These are phyloP conservation scores for Claviceps spartinae DNA, from an alignment of 2,329 filamentous ascomycete genomes.

Conservation along the genomic window DNA sequence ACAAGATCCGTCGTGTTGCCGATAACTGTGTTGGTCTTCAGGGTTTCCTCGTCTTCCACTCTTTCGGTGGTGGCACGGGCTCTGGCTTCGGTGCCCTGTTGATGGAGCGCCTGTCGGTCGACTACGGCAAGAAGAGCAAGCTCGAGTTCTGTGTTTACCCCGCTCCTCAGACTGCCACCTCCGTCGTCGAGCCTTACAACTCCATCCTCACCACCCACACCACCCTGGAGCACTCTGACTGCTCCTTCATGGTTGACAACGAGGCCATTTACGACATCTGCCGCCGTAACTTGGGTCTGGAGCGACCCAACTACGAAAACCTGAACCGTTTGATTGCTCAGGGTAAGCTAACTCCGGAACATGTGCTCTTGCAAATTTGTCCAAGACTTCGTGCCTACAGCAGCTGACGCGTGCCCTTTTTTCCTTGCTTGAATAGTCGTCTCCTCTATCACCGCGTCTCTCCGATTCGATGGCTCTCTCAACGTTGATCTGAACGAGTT, in stretches of 20 bases:
- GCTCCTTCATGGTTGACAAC: constrained; percentile 99
- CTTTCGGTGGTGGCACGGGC: constrained; percentile 95
- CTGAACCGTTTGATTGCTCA: constrained; percentile 97
- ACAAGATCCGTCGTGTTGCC: constrained; percentile 94
- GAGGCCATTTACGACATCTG: constrained; percentile 99
- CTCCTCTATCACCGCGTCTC: constrained; percentile 94
- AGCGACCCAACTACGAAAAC: constrained; percentile 97
- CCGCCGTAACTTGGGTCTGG: constrained; percentile 90
- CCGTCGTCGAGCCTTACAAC: constrained; percentile 99
- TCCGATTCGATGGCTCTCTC: constrained; percentile 95
- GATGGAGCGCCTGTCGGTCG: constrained; percentile 96
- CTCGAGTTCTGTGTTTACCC: constrained; percentile 99
- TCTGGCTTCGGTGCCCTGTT: constrained; percentile 96
- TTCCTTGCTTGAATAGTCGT: constrained; percentile 48
- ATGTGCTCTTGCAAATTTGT: background rate
- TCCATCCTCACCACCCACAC: constrained; percentile 98
- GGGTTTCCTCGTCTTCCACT: constrained; percentile 99
- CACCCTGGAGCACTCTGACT: constrained; percentile 98
- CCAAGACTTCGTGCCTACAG: background rate
- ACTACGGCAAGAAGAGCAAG: constrained; percentile 99
- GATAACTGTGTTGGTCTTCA: constrained; percentile 97
- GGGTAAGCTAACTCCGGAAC: constrained; percentile 38
- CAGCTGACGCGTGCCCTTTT: background rate
- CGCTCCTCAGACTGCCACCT: constrained; percentile 90
- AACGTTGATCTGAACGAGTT: constrained; percentile 99